Evolutionary conservation across 2,329 filamentous ascomycete species (phyloP), one percentile per base, ranked within the genome.

Genomic region (Penicillium vulpinum): DNA sequence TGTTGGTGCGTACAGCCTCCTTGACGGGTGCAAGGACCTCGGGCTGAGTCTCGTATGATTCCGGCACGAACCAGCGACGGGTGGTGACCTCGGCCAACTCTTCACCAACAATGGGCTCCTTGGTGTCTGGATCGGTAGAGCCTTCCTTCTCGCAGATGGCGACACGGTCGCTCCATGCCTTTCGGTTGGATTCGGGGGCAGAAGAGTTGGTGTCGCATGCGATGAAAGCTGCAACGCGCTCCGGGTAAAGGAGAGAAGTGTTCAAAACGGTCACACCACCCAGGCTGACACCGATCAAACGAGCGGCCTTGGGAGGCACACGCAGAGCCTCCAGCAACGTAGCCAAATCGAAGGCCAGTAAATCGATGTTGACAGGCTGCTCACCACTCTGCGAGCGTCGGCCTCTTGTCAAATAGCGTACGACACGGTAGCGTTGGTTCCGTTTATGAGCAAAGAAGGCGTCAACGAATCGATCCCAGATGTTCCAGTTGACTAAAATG

Each of bases 191-290:
- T 0, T 86, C 78, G 57, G 88, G 90, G 0, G 88, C 86, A 5
- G 85, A 81, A 8, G 84, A 82, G 72, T 92, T 93, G 69, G 91
- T 95, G 73, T 94, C 90, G 73, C 90, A 92, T 4, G 87, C 82
- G 22, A 93, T 78, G 70, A 92, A 89, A 7, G 79, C 80, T 2
- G 66, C 70, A 15, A 91, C 75, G 41, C 84, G 80, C 1, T 76
- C 61, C 0, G 89, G 87, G 65, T 90, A 82, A 39, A 80, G 80
- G 49, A 95, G 82, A 0, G 88, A 88, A 50, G 89, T 86, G 69
- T 88, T 87, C 48, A 94, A 82, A 1, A 87, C 81, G 1, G 91
- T 94, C 2, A 88, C 90, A 51, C 91, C 91, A 61, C 91, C 91
- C 71, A 94, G 85, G 35, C 87, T 90, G 4, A 95, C 91, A 21